Evolutionary conservation across 176 grass and related monocot genomes (phyloP).

Genomic region (Puccinellia tenuiflora): DNA sequence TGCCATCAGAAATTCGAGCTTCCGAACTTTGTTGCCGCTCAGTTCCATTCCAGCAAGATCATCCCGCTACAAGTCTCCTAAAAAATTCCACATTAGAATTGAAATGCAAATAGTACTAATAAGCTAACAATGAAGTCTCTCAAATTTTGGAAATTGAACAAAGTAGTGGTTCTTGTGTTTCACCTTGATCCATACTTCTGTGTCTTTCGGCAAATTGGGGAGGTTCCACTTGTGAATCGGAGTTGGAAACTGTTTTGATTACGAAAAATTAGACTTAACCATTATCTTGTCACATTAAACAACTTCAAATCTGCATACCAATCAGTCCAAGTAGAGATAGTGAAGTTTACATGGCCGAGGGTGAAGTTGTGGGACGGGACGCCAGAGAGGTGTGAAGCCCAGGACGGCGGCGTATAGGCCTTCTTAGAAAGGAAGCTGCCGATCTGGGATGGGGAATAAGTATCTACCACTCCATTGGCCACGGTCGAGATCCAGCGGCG

Average conservation of each 20-base stretch:
- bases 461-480: background rate
- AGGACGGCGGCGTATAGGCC: constrained; percentile 63
- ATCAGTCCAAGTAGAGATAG: background rate
- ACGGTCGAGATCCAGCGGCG: background rate
- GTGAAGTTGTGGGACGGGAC: constrained; percentile 52
- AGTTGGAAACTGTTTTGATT: too few species aligned
- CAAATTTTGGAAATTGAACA: background rate
- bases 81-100: background rate
- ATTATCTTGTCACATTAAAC: too few species aligned
- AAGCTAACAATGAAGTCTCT: background rate
- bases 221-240: too few species aligned
- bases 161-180: background rate
- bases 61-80: constrained; percentile 49
- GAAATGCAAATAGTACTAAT: background rate
- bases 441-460: constrained; percentile 20
- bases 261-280: too few species aligned
- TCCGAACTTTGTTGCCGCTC: too few species aligned
- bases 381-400: constrained; percentile 63
- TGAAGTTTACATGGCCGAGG: constrained; percentile 52
- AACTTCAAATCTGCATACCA: background rate
- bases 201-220: too few species aligned
- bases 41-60: constrained; percentile 84
- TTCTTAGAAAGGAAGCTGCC: constrained; percentile 66
- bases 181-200: constrained; percentile 98
- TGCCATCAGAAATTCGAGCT: too few species aligned